phyloP scores from a whole-genome alignment of 257 asterid genomes.

The Solanum arcanum region DNA sequence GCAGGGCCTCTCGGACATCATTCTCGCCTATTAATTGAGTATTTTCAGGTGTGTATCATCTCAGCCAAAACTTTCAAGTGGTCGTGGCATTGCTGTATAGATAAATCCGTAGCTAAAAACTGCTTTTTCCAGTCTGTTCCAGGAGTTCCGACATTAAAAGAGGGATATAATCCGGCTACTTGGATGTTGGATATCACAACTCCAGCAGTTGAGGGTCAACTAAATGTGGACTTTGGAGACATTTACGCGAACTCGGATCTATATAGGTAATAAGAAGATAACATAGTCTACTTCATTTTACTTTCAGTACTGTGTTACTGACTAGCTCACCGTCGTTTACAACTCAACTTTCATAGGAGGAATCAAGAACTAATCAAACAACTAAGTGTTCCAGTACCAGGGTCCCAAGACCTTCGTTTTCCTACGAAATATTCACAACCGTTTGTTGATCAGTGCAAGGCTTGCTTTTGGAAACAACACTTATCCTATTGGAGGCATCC shows the following conservation, averaged over 20 bases:
- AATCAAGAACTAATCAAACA: slow-evolving; percentile 57
- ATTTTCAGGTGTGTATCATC: slow-evolving; percentile 53
- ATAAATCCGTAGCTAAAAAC: neutral
- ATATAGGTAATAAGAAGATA: slow-evolving; percentile 36
- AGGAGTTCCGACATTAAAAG: slow-evolving; percentile 63
- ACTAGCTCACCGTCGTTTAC: neutral
- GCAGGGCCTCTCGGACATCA: slow-evolving; percentile 78
- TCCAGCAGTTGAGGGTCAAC: slow-evolving; percentile 63
- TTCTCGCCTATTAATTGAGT: slow-evolving; percentile 43
- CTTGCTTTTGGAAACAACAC: slow-evolving; percentile 79
- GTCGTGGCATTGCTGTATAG: neutral
- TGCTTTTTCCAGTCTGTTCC: slow-evolving; percentile 35
- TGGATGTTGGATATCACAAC: slow-evolving; percentile 84
- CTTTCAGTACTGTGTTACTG: neutral
- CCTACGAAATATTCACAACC: slow-evolving; percentile 52
- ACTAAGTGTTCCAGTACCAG: slow-evolving; percentile 60
- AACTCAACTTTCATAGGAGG: slow-evolving; percentile 29
- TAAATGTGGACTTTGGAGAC: slow-evolving; percentile 59
- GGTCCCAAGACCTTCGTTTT: slow-evolving; percentile 45
- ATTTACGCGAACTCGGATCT: slow-evolving; percentile 56
- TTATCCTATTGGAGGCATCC: slow-evolving; percentile 80
- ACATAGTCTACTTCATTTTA: neutral
- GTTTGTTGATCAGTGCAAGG: slow-evolving; percentile 47
- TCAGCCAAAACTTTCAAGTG: neutral
- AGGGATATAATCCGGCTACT: slow-evolving; percentile 78